phyloP scores from a whole-genome alignment of 345 rosid genomes.

The Hypericum perforatum region DNA sequence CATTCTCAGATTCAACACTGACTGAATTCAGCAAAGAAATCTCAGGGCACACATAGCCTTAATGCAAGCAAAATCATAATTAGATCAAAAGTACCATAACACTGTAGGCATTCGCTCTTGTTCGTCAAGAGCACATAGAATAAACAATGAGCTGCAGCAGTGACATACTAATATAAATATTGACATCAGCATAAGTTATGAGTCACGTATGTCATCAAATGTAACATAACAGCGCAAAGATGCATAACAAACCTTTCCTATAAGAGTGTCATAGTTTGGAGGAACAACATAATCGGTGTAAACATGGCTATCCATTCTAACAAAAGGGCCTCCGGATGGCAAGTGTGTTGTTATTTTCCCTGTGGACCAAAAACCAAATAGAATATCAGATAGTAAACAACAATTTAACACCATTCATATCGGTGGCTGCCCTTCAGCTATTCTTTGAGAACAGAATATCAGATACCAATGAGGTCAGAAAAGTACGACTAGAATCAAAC shows the following conservation, averaged over 20 bases:
- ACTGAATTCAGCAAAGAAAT: no score
- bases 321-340: conserved; percentile 99
- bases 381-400: not conserved
- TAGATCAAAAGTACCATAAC: no score
- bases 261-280: conserved; percentile 95
- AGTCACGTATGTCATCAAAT: not conserved
- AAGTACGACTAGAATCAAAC: not conserved
- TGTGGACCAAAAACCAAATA: conserved; percentile 20
- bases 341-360: conserved; percentile 92
- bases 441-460: not conserved
- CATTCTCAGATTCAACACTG: no score
- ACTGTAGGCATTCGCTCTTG: no score
- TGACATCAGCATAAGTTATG: not conserved
- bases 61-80: no score
- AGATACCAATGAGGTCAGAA: not conserved
- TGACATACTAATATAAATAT: no score
- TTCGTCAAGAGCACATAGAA: no score
- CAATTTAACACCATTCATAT: no score
- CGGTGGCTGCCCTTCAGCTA: not conserved
- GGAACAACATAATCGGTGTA: conserved; percentile 97
- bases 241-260: conserved; percentile 70
- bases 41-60: no score
- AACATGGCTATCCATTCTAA: conserved; percentile 97
- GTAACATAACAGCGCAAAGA: not conserved
- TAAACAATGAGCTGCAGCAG: no score